Evolutionary conservation across 2,329 filamentous ascomycete species (phyloP), one percentile per base, ranked within the genome.

Genomic region (Dactylellina haptotyla): DNA sequence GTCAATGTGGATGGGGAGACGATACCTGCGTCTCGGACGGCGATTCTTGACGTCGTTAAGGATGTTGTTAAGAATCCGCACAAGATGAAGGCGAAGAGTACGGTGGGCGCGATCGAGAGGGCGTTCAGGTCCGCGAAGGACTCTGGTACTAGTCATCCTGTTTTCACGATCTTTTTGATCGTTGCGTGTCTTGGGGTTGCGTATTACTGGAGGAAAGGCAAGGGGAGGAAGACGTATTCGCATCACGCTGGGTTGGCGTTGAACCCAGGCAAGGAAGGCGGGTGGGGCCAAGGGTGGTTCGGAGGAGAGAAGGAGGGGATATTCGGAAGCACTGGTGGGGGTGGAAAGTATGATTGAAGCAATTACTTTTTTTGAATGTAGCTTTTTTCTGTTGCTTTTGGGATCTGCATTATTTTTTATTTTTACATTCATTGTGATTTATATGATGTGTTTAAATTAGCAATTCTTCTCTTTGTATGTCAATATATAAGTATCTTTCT

Each of bases 21-120:
- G 75, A 98, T 99, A 79, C 89, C 93, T 77, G 90, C 93, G 61
- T 95, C 90, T 25, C 90, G 95, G 75, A 94, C 92, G 2, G 93
- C 91, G 2, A 97, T 97, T 79, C 87, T 97, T 75, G 93, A 97
- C 82, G 96, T 93, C 12, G 84, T 93, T 62, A 86, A 87, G 78
- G 90, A 91, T 79, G 85, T 92, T 73, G 87, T 90, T 8, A 84
- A 86, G 23, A 87, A 85, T 53, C 89, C 89, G 53, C 86, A 90
- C 50, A 87, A 88, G 79, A 90, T 96, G 80, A 86, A 87, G 78
- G 84, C 90, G 30, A 95, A 94, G 83, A 87, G 90, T 75, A 93
- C 91, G n/a, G 88, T 91, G 69, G 88, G 87, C 61, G 85, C 85
- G 66, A 82, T 94, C 75, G 87, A 89, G 78, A 89, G 90, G 81